A percentile compares a stretch with the other conserved stretches of the same genome.
Evolutionary conservation across 768 basidiomycete species (phyloP).

Genomic region (Tephrocybe sp.): DNA sequence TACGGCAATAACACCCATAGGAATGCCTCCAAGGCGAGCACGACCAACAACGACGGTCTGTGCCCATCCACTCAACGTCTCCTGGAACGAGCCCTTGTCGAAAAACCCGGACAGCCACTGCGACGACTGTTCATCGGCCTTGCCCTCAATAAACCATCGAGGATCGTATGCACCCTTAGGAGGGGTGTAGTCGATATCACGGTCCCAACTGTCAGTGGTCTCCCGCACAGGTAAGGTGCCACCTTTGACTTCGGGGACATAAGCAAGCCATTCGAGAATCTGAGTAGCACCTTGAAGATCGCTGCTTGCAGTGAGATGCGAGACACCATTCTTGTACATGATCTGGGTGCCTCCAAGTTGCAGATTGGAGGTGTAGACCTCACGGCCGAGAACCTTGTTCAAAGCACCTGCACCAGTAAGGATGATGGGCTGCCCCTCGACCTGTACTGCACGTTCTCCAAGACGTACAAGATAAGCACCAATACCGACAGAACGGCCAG

Average conservation of each 20-base stretch:
- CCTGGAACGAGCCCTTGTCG: slow-evolving; percentile 97
- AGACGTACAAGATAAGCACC: slow-evolving; percentile 98
- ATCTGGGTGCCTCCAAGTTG: slow-evolving; percentile 99
- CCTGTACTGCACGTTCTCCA: slow-evolving; percentile 96
- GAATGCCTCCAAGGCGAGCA: slow-evolving; percentile 94
- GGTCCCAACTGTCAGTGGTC: slow-evolving; percentile 82
- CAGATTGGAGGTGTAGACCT: slow-evolving; percentile 97
- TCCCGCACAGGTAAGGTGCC: slow-evolving; percentile 77
- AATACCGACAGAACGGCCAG: slow-evolving; percentile 97
- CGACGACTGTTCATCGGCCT: slow-evolving; percentile 74
- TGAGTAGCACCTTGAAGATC: slow-evolving; percentile 94
- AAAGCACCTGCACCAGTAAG: slow-evolving; percentile 95
- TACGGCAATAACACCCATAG: slow-evolving; percentile 96
- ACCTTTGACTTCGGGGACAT: slow-evolving; percentile 82
- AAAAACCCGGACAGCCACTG: slow-evolving; percentile 91
- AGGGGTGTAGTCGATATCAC: slow-evolving; percentile 84
- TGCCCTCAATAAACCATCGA: slow-evolving; percentile 97
- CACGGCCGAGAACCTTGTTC: slow-evolving; percentile 98
- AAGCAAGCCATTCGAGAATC: slow-evolving; percentile 93
- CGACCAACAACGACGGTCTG: slow-evolving; percentile 98
- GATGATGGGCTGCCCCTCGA: slow-evolving; percentile 99
- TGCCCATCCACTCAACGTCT: slow-evolving; percentile 98
- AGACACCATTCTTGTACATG: slow-evolving; percentile 99
- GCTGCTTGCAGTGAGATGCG: slow-evolving; percentile 91
- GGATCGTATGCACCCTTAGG: slow-evolving; percentile 97